Base-by-base conservation (phyloP, 2,329 filamentous ascomycete genomes). In the Clarireedia homoeocarpa region DNA sequence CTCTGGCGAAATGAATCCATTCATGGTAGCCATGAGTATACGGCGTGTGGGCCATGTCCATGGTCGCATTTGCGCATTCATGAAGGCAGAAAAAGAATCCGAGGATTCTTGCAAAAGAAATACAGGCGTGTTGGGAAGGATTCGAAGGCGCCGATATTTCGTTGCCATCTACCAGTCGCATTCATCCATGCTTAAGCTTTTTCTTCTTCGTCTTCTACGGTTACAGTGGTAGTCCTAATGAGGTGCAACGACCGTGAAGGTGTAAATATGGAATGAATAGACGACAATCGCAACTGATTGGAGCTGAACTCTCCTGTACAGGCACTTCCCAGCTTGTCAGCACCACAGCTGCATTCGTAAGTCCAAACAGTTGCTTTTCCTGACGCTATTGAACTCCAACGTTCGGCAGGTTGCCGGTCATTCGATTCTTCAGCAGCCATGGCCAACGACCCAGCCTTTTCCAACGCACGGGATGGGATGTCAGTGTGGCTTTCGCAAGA, bases 11-110 rank as follows among this genome's bases (percentile, higher is more conserved):
- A 40, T 54, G 10, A 7, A 20, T 38, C 24, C 34, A 5, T 30
- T 24, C 36, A 54, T 42, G 45, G 36, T 34, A 40, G 24, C 52
- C 52, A 54, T 54, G 45, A 44, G 46, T 39, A 24, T 49, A 24
- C 49, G 48, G 52, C 52, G 52, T 54, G 52, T 36, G 20, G 10
- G 12, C 42, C 42, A 26, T 46, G 42, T 54, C 14, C 17, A 20
- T 48, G 44, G 20, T 34, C 30, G 30, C 30, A 34, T 34, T 34
- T 12, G 10, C 27, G 27, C 30, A 48, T 34, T 40, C 30, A 34
- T 48, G 9, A 27, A 20, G 24, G 30, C n/a, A 24, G 17, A 15
- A 34, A 30, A 17, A 14, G 15, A 24, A 45, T 20, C 38, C 52
- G 23, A 49, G 17, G 52, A 15, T 42, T 42, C 20, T 24, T 6